A percentile compares a stretch with the other conserved stretches of the same genome.
Evolutionary conservation across 306 rosid species (phyloP).

Genomic region (Cucurbita argyrosperma): DNA sequence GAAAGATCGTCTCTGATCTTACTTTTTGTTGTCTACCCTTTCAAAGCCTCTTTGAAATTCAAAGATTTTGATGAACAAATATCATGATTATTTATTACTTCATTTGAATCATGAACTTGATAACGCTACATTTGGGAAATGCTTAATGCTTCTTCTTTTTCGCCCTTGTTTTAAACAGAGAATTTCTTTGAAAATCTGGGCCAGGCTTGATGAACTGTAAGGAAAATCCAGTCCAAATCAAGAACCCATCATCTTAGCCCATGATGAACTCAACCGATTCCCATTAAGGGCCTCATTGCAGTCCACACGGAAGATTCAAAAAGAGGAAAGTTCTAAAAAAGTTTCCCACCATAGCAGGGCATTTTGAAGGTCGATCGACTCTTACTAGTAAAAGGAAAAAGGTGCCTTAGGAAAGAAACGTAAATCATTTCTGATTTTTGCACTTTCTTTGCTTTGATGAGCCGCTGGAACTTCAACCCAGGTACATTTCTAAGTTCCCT

Average conservation of each 20-base stretch:
- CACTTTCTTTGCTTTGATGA: neutral
- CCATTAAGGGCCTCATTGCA: neutral
- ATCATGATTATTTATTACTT: too few relatives aligned
- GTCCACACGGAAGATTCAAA: neutral
- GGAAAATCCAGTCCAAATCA: neutral
- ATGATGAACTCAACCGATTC: neutral
- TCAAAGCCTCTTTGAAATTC: neutral
- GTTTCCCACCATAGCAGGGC: conserved; percentile 2
- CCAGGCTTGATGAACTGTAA: neutral
- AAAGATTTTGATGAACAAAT: neutral
- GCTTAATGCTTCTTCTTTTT: neutral
- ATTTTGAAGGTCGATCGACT: neutral
- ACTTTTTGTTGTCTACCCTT: conserved; percentile 3
- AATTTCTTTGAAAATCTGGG: neutral
- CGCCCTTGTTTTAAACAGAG: neutral
- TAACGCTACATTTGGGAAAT: neutral
- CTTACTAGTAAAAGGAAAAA: neutral
- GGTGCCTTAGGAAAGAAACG: too few relatives aligned
- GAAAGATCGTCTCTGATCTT: conserved; percentile 1
- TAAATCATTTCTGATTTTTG: too few relatives aligned
- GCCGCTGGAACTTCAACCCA: neutral
- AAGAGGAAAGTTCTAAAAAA: neutral
- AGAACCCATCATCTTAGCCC: neutral
- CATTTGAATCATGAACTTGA: neutral
- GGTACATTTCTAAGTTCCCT: neutral